These are phyloP conservation scores for Cytospora chrysosperma DNA, from an alignment of 2,329 filamentous ascomycete genomes.

Conservation along the genomic window DNA sequence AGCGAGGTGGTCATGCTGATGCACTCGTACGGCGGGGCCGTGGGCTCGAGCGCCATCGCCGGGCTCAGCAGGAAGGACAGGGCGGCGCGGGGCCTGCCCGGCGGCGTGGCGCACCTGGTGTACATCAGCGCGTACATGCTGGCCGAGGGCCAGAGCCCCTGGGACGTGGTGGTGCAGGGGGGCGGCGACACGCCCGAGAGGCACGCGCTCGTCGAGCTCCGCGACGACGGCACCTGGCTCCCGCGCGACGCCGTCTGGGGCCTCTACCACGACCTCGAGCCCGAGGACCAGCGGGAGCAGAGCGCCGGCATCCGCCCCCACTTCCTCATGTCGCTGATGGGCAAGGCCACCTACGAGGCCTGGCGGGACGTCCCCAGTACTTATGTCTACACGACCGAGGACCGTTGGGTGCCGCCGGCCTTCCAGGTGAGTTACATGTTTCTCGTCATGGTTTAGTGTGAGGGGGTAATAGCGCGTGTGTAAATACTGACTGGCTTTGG, in stretches of 20 bases:
- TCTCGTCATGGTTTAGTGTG: neutral
- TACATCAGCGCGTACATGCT: slow-evolving; percentile 13
- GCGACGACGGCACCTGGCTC: slow-evolving; percentile 5
- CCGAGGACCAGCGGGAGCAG: slow-evolving; percentile 9
- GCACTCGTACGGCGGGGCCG: slow-evolving; percentile 8
- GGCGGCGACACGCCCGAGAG: slow-evolving; percentile 5
- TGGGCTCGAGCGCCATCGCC: neutral
- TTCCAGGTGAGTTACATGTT: slow-evolving; percentile 7
- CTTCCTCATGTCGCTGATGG: neutral
- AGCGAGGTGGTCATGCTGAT: neutral
- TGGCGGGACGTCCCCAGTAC: slow-evolving; percentile 6
- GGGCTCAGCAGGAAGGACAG: slow-evolving; percentile 2
- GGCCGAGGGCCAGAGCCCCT: slow-evolving; percentile 4
- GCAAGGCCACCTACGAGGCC: slow-evolving; percentile 6
- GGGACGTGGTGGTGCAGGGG: slow-evolving; percentile 3
- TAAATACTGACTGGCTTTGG: neutral
- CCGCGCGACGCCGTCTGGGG: slow-evolving; percentile 2
- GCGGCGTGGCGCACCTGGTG: neutral
- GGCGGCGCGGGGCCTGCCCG: neutral
- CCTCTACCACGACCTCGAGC: slow-evolving; percentile 3
- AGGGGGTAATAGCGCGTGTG: neutral
- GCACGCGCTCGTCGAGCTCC: neutral
- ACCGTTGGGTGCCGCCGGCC: neutral
- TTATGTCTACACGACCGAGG: neutral
- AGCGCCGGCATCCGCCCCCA: neutral